Conservation (phyloP, 371 early-diverging fungal genomes). For the Furculomyces boomerangus region DNA sequence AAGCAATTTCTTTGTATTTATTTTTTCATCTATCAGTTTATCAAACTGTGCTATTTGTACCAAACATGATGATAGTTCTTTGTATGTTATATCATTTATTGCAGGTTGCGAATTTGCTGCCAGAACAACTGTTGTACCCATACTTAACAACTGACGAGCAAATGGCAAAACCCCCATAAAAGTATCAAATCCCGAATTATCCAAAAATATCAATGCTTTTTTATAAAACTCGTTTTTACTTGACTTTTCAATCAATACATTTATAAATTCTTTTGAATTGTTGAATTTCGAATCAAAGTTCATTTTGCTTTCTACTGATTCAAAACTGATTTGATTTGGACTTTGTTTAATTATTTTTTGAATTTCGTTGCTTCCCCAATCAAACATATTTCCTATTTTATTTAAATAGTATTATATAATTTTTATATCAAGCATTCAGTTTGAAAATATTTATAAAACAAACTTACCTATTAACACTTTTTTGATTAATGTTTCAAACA, state of each 20-base stretch:
- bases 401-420: background rate
- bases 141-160: slow-evolving; percentile 27
- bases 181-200: slow-evolving; percentile 53
- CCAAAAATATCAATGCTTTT: slow-evolving; percentile 43
- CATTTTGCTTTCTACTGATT: slow-evolving; percentile 26
- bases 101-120: slow-evolving; percentile 49
- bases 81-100: slow-evolving; percentile 49
- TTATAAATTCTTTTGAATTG: slow-evolving; percentile 17
- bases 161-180: slow-evolving; percentile 47
- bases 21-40: slow-evolving; percentile 10
- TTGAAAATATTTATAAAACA: background rate
- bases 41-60: slow-evolving; percentile 22
- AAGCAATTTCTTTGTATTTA: slow-evolving; percentile 14
- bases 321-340: slow-evolving; percentile 31
- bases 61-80: slow-evolving; percentile 30
- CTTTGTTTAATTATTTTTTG: slow-evolving; percentile 23
- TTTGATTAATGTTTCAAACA: slow-evolving; percentile 26
- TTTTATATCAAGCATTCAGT: background rate
- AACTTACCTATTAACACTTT: slow-evolving; percentile 38
- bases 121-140: slow-evolving; percentile 34
- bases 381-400: slow-evolving; percentile 39
- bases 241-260: slow-evolving; percentile 14
- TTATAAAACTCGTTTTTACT: slow-evolving; percentile 12
- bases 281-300: slow-evolving; percentile 22
- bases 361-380: slow-evolving; percentile 43